A percentile compares a stretch with the other conserved stretches of the same genome.
These are phyloP conservation scores for Houttuynia cordata DNA, from an alignment of 164 flowering plant species.

Conservation along the genomic window DNA sequence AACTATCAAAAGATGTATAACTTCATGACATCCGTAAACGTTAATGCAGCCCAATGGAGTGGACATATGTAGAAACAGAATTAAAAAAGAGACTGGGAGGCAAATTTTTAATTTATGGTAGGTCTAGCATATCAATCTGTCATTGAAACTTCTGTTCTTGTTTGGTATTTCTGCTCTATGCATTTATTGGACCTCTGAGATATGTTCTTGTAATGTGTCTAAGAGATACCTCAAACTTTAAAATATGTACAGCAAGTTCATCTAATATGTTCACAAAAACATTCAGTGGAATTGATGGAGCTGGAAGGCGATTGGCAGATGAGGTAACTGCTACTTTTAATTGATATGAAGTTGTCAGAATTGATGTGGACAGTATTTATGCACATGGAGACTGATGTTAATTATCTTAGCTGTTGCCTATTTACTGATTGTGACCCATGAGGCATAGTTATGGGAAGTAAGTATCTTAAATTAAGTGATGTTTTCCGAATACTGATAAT, in stretches of 20 bases:
- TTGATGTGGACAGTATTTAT: neutral
- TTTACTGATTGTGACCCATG: neutral
- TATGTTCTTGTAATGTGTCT: neutral
- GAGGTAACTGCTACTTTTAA: constrained; percentile 31
- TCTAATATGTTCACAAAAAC: constrained; percentile 74
- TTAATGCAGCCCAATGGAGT: constrained; percentile 84
- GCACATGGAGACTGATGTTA: neutral
- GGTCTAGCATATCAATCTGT: constrained; percentile 1
- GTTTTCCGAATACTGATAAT: neutral
- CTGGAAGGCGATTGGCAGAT: constrained; percentile 84
- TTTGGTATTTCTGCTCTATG: neutral
- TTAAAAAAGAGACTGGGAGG: constrained; percentile 68
- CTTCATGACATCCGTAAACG: too few relatives aligned
- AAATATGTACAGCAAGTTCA: constrained; percentile 67
- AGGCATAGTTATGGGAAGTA: neutral
- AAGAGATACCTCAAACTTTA: neutral
- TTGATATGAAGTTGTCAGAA: neutral
- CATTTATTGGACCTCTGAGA: neutral
- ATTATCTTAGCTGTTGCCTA: too few relatives aligned
- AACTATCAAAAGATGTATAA: neutral
- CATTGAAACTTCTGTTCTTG: neutral
- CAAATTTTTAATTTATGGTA: constrained; percentile 77
- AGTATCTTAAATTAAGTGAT: neutral
- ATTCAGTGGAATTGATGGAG: constrained; percentile 80
- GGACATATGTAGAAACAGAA: constrained; percentile 83